phyloP scores from a whole-genome alignment of 179 eudicot species.

The Drosera spatulata region DNA sequence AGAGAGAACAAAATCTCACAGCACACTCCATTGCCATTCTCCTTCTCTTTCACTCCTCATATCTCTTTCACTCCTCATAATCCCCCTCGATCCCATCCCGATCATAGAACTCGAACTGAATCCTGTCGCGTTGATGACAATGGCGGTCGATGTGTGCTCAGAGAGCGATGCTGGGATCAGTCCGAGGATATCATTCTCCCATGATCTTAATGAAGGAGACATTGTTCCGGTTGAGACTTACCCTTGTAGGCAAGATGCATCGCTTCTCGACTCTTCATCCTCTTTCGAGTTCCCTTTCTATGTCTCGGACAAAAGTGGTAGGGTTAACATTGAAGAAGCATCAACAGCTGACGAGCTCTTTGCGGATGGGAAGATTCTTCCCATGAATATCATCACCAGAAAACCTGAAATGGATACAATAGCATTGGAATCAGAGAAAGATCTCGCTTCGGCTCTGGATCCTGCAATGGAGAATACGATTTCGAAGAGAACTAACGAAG shows the following conservation, averaged over 20 bases:
- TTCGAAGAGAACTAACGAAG: too few relatives aligned
- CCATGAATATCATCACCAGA: conserved; percentile 30
- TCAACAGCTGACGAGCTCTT: conserved; percentile 84
- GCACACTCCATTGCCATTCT: too few relatives aligned
- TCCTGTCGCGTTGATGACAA: conserved; percentile 9
- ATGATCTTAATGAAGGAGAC: conserved; percentile 37
- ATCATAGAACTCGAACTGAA: too few relatives aligned
- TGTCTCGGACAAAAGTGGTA: conserved; percentile 19
- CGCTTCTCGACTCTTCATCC: conserved; percentile 16
- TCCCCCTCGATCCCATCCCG: too few relatives aligned
- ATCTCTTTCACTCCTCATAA: too few relatives aligned
- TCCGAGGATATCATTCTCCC: conserved; percentile 82
- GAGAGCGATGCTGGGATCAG: conserved; percentile 33
- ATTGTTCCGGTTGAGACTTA: conserved; percentile 23
- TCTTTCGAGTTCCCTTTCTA: conserved; percentile 43
- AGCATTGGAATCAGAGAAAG: neutral
- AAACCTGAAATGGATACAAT: conserved; percentile 3
- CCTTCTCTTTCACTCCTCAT: too few relatives aligned
- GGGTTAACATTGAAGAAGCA: conserved; percentile 13
- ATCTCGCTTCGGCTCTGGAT: conserved; percentile 11
- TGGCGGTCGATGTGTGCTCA: conserved; percentile 66
- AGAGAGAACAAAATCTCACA: neutral
- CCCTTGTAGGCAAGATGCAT: conserved; percentile 24
- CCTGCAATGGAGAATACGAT: conserved; percentile 12
- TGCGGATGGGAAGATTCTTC: conserved; percentile 65